Evolutionary conservation across 2,329 filamentous ascomycete species (phyloP), one percentile per base, ranked within the genome.

Genomic region (Pleoardoris graminearum): DNA sequence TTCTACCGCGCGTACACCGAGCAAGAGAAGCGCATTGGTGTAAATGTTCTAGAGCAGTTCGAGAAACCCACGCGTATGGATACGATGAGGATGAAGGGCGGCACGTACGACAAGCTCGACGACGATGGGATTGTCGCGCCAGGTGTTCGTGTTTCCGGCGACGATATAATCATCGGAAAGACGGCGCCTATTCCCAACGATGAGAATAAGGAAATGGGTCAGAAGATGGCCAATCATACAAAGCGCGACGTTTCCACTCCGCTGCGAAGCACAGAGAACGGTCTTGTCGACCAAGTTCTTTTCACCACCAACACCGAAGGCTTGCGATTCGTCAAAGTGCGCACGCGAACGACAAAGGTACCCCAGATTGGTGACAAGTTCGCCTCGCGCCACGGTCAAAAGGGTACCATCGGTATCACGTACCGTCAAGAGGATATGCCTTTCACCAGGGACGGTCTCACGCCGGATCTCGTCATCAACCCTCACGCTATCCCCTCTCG

Each of bases 311-410:
- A 96, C 69, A 88, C 90, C 30, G 94, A 99, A 70, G 93, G 93
- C 63, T 82, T 96, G 61, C 90, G 91, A 48, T 97, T 97, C 70
- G 92, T 97, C 75, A 99, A 99, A 78, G 93, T 99, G 50, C 89
- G 94, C 57, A 96, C 97, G 68, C 84, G 94, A 73, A 97, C 94
- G 3, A 99, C 95, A 49, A 99, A 99, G 81, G 86, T 97, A 36
- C 94, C 94, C 0, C 95, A 99, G 76, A 97, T 99, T 74, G 94
- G 94, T 68, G 94, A 99, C 79, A 99, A 99, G 76, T 99, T 99
- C 73, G 95, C 94, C 7, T 99, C 95, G 66, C 91, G 94, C 77
- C 95, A 99, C 84, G 94, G 94, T 70, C 94, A 99, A 70, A 99
- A 99, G 78, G 94, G 94, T 79, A 99, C 94, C 1, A 97, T 99